Evolutionary conservation across 257 asterid species (phyloP).

Genomic region (Cordia subcordata): DNA sequence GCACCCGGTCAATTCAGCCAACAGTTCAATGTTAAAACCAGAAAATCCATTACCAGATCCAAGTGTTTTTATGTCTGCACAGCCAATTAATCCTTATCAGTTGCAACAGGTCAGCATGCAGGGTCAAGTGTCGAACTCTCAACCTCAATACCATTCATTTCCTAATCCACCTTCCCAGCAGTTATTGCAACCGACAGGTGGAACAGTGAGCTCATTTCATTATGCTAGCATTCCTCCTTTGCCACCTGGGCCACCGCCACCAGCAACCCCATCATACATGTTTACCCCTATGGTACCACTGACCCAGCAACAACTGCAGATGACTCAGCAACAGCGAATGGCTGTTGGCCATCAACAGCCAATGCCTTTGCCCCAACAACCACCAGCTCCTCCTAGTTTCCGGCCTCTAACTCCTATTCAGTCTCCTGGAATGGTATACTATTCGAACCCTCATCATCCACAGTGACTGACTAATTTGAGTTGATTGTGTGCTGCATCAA

Average conservation of each 20-base stretch:
- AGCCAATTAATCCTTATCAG: constrained; percentile 36
- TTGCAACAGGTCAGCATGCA: constrained; percentile 30
- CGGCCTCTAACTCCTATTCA: constrained; percentile 52
- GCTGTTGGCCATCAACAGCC: constrained; percentile 42
- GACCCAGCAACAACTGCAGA: constrained; percentile 37
- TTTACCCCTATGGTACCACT: constrained; percentile 47
- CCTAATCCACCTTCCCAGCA: constrained; percentile 50
- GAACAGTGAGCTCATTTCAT: constrained; percentile 42
- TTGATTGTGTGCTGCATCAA: background rate
- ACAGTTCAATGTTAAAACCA: constrained; percentile 24
- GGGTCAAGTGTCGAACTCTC: constrained; percentile 43
- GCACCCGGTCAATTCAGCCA: constrained; percentile 15
- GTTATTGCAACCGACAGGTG: constrained; percentile 58
- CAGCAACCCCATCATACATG: constrained; percentile 54
- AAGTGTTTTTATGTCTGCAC: constrained; percentile 28
- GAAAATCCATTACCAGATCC: constrained; percentile 37
- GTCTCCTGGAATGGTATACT: constrained; percentile 66
- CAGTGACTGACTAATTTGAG: constrained; percentile 30
- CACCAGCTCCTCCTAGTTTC: constrained; percentile 45
- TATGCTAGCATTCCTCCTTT: constrained; percentile 40
- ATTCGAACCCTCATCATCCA: constrained; percentile 45
- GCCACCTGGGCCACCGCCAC: constrained; percentile 49
- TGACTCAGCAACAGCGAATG: constrained; percentile 45
- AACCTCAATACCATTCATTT: constrained; percentile 44
- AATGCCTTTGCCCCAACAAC: constrained; percentile 28